Evolutionary conservation across 225 moss, liverwort and hornwort genomes (phyloP).

Genomic region (Asterella californica): DNA sequence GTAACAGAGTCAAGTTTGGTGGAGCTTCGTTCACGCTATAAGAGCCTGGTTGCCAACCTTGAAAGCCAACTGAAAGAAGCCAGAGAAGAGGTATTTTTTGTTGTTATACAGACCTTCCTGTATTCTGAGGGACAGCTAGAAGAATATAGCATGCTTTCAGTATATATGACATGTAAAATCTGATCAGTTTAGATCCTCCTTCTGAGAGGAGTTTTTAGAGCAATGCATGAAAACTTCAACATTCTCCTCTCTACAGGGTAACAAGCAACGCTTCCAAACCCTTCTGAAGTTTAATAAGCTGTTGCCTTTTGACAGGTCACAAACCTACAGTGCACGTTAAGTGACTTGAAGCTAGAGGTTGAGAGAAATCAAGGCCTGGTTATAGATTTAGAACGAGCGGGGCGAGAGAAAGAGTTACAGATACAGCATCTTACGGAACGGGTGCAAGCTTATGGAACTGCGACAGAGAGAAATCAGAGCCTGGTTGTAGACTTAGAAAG

Average conservation of each 20-base stretch:
- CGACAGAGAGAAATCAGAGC: constrained; percentile 15
- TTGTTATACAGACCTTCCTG: background rate
- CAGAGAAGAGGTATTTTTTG: constrained; percentile 33
- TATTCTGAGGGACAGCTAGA: background rate
- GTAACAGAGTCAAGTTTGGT: constrained; percentile 33
- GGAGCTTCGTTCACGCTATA: constrained; percentile 42
- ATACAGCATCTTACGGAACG: constrained; percentile 23
- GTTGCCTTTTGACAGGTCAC: constrained; percentile 25
- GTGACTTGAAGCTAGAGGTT: constrained; percentile 30
- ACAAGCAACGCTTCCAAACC: background rate
- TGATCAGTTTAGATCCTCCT: background rate
- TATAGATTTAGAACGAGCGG: constrained; percentile 21
- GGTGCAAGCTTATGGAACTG: constrained; percentile 21
- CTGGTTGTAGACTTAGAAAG: constrained; percentile 26
- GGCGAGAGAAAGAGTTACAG: constrained; percentile 32
- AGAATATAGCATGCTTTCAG: background rate
- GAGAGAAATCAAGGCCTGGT: constrained; percentile 23
- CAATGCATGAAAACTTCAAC: background rate
- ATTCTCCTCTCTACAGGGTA: background rate
- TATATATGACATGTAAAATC: background rate
- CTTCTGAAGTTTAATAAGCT: background rate
- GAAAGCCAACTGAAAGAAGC: constrained; percentile 45
- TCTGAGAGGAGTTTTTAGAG: background rate
- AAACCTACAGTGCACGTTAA: constrained; percentile 23
- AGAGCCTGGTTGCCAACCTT: constrained; percentile 36